These are phyloP conservation scores for Candida yuanshanica DNA, from an alignment of 805 yeast species.

Conservation along the genomic window DNA sequence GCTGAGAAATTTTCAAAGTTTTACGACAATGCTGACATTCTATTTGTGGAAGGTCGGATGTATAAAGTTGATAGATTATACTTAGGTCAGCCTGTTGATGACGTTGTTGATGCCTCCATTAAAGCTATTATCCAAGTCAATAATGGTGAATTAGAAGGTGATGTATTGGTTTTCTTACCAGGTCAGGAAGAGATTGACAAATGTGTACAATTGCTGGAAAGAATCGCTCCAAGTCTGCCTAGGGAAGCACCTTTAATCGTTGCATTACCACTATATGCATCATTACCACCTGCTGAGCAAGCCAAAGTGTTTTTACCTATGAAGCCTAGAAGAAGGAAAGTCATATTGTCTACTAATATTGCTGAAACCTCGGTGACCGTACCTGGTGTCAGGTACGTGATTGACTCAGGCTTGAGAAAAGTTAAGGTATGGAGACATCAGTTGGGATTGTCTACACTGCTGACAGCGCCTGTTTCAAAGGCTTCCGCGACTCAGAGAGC, in stretches of 20 bases:
- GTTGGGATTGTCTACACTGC: conserved; percentile 83
- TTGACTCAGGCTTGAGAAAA: conserved; percentile 89
- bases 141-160: conserved; percentile 71
- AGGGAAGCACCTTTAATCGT: conserved; percentile 69
- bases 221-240: conserved; percentile 60
- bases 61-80: conserved; percentile 76
- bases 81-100: conserved; percentile 61
- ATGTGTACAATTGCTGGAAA: conserved; percentile 56
- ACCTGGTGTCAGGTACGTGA: conserved; percentile 87
- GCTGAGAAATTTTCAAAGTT: conserved; percentile 81
- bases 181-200: conserved; percentile 97
- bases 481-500: conserved; percentile 94
- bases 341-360: conserved; percentile 88
- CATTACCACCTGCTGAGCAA: conserved; percentile 82
- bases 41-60: conserved; percentile 86
- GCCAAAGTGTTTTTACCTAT: conserved; percentile 68
- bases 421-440: conserved; percentile 94
- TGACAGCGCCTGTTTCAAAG: conserved; percentile 88
- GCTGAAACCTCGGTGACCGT: conserved; percentile 98
- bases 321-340: conserved; percentile 67
- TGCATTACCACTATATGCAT: conserved; percentile 88
- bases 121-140: conserved; percentile 75
- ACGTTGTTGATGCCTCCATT: conserved; percentile 74
- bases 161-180: conserved; percentile 74
- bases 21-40: conserved; percentile 73